Evolutionary conservation across 208 protist species (phyloP), one percentile per base, ranked within the genome.

Genomic region (Leishmania braziliensis): DNA sequence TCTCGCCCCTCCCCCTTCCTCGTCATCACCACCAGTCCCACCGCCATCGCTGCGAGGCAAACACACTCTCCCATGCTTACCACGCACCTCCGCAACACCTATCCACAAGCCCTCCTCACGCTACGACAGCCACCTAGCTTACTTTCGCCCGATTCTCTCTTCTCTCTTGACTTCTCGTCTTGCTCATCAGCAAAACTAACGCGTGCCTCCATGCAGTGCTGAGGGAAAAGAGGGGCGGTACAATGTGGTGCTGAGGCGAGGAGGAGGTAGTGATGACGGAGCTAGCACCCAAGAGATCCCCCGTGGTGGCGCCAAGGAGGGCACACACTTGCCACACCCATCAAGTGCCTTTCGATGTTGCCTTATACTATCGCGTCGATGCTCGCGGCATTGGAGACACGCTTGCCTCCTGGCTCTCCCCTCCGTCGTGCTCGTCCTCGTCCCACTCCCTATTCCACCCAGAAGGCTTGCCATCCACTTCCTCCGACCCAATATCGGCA

Each of bases 361-460:
- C 26, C n/a, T 39, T 3, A 20, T 26, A n/a, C 36, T 6, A 72
- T 51, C 4, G 68, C 68, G 33, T 29, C 12, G 43, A n/a, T 23
- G 39, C 3, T 53, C 68, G 14, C 43, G 68, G 8, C 68, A 36
- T 18, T 48, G 43, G 68, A 29, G 23, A 18, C 2, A 16, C 26
- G 5, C 20, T 14, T 23, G 43, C 36, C 23, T 9, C 68, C 68
- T 66, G 33, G 36, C 16, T 65, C 56, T 1, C 33, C 6, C 26
- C 50, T 10, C 18, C 48, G 3, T 53, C 46, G 46, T 76, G 39
- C 20, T 78, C 77, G 5, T 84, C 76, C 63, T 89, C 84, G 78
- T 89, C 82, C 86, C 83, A 86, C 6, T 87, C 84, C 26, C 68
- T 79, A 70, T 86, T 77, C 86, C 83, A 89, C n/a, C 48, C 79